phyloP scores from a whole-genome alignment of 164 flowering plant genomes.

The Saururus chinensis region DNA sequence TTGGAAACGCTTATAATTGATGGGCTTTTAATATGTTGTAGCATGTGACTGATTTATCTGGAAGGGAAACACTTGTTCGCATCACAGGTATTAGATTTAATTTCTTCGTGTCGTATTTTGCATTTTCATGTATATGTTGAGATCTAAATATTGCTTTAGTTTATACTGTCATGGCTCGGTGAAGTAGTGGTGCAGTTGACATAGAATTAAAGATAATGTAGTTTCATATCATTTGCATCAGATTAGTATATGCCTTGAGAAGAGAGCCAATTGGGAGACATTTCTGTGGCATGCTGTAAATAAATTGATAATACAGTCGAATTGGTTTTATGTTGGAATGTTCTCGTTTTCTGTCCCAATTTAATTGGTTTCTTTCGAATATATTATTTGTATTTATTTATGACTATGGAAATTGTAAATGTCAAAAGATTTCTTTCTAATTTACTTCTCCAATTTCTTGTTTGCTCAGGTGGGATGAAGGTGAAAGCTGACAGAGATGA shows the following conservation, averaged over 20 bases:
- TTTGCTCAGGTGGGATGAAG: conserved; percentile 56
- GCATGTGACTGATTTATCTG: conserved; percentile 46
- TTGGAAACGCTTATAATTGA: not conserved
- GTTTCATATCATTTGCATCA: no score
- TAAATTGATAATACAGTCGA: no score
- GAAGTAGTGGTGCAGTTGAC: not conserved
- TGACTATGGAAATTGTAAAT: not conserved
- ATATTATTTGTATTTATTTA: not conserved
- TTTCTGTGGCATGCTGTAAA: no score
- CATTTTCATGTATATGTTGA: not conserved
- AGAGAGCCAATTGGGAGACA: no score
- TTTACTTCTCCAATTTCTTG: not conserved
- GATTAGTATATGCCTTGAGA: no score
- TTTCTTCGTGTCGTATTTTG: not conserved
- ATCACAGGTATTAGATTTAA: conserved; percentile 21
- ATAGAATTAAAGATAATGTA: no score
- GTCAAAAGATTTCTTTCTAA: not conserved
- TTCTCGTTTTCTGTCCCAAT: no score
- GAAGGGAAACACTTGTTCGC: conserved; percentile 38
- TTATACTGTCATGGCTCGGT: not conserved
- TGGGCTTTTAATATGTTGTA: conserved; percentile 7
- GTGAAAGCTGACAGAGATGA: conserved; percentile 72
- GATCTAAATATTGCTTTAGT: no score
- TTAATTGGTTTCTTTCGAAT: not conserved
- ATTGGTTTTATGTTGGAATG: no score